These are phyloP conservation scores for Pseudocercospora cruenta DNA, from an alignment of 2,329 filamentous ascomycete genomes.

Conservation along the genomic window DNA sequence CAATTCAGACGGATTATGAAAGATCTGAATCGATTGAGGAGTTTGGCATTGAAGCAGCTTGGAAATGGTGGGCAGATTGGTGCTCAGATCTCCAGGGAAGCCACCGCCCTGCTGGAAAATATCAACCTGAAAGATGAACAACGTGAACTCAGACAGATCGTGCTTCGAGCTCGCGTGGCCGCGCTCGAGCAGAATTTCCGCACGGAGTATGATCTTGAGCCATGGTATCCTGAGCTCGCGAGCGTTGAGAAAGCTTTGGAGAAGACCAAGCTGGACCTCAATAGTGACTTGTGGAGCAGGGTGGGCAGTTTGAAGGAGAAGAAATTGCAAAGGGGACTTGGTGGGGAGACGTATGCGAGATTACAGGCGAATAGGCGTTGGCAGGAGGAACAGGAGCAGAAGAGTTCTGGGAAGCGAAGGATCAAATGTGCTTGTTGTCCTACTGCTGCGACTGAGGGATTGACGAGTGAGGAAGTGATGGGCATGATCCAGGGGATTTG, in stretches of 20 bases:
- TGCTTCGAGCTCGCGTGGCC: too few species aligned
- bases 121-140: too few species aligned
- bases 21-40: too few species aligned
- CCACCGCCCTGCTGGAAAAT: too few species aligned
- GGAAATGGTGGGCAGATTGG: too few species aligned
- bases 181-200: too few species aligned
- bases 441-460: neutral
- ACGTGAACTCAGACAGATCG: too few species aligned
- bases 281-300: neutral
- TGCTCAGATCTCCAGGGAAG: too few species aligned
- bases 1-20: too few species aligned
- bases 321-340: neutral
- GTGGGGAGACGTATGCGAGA: neutral
- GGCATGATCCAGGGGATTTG: neutral
- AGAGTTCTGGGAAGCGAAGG: neutral
- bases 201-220: too few species aligned
- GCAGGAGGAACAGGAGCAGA: neutral
- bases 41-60: too few species aligned
- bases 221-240: too few species aligned
- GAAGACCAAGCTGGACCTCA: neutral
- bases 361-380: neutral
- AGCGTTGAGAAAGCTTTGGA: neutral
- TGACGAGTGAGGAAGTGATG: neutral
- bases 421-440: neutral
- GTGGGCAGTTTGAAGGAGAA: neutral